Percentiles rank a stretch among this genome's conserved stretches.
These are phyloP conservation scores for Crithidia brevicula DNA, from an alignment of 208 protist species.

Conservation along the genomic window DNA sequence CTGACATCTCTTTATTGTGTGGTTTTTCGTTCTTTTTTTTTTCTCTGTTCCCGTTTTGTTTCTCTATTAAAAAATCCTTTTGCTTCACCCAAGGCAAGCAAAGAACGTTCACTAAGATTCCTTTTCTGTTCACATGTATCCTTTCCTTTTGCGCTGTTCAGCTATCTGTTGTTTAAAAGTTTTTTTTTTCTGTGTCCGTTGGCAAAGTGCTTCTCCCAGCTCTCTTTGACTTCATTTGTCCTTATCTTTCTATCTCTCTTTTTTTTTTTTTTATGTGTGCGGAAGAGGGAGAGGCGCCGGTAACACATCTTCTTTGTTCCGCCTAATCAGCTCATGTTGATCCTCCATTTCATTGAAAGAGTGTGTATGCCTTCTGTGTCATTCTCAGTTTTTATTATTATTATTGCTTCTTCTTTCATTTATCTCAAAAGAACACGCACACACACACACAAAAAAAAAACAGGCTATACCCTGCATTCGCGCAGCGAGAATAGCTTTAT, in stretches of 20 bases:
- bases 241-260: not conserved
- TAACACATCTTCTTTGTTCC: too few relatives aligned
- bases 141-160: not conserved
- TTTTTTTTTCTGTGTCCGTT: not conserved
- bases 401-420: conserved; percentile 6
- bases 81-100: too few relatives aligned
- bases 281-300: not conserved
- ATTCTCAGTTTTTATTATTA: conserved; percentile 20
- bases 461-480: too few relatives aligned
- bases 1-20: not conserved
- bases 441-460: not conserved
- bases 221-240: too few relatives aligned
- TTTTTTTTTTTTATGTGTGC: conserved; percentile 8
- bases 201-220: too few relatives aligned
- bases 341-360: too few relatives aligned
- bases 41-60: not conserved
- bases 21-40: not conserved
- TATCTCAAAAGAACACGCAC: not conserved
- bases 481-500: too few relatives aligned
- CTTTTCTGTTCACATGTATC: not conserved
- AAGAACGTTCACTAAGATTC: too few relatives aligned
- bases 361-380: too few relatives aligned
- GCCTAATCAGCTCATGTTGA: too few relatives aligned
- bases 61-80: not conserved
- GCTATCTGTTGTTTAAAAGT: conserved; percentile 2